Base-by-base conservation (phyloP, 495 filamentous ascomycete genomes). In the Schizothecium vesticola region DNA sequence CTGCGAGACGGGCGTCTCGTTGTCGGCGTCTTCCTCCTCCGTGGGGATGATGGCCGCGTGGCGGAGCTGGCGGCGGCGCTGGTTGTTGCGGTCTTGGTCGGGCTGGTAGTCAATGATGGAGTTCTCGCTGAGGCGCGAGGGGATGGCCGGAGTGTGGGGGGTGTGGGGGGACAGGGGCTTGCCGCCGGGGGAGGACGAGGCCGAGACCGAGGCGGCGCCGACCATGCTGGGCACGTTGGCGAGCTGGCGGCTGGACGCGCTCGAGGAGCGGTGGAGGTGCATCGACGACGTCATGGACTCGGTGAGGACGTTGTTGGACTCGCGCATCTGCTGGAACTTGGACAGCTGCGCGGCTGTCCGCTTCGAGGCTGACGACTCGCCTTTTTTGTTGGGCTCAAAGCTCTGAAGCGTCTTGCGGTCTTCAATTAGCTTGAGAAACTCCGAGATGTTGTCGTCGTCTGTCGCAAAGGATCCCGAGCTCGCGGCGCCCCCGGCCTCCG, bases 101-200 rank as follows among this genome's bases (percentile, higher is more conserved):
- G 82, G 77, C 26, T 84, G 79, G 72, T 94, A 92, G 73, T 92
- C 90, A n/a, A 90, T 87, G 63, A 92, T 91, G 64, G 90, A 93
- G 72, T 92, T 90, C 70, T 93, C 93, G 75, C 92, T 96, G 58
- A 98, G 79, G n/a, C 94, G 87, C 22, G 93, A 97, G 36, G 94
- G 93, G 59, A 97, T 91, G 21, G 94, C 92, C 5, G 94, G 94
- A 6, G 92, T 97, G 72, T 97, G 94, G 10, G 94, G 94, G 0
- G 94, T 97, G 77, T 97, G 94, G 12, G 94, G 94, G 2, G 92
- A 96, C 59, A 96, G 85, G 1, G 94, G 92, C 71, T 97, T 98
- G 64, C 93, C 43, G 43, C 43, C 93, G 8, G 92, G 93, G 3
- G 93, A 96, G 2, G 94, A 94, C 5, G 92, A 91, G 1, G 89